Percentiles rank a stretch among this genome's conserved stretches.
These are phyloP conservation scores for Nasturtium officinale DNA, from an alignment of 345 rosid genomes.

Conservation along the genomic window DNA sequence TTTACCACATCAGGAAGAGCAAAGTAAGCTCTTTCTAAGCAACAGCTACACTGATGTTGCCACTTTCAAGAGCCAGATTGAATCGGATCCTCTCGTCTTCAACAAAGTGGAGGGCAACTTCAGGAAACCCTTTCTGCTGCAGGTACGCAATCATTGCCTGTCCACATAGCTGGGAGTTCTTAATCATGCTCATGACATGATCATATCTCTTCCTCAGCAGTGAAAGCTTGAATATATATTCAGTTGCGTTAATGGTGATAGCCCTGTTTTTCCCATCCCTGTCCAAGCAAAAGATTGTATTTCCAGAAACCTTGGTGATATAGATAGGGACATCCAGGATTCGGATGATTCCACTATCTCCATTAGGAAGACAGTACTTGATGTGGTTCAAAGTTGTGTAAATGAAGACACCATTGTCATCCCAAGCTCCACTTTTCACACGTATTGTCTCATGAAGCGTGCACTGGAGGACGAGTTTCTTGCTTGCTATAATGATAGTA, in stretches of 20 bases:
- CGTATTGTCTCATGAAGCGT: slow-evolving; percentile 95
- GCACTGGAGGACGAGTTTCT: slow-evolving; percentile 86
- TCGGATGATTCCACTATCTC: slow-evolving; percentile 84
- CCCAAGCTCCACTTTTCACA: slow-evolving; percentile 98
- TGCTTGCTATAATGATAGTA: slow-evolving; percentile 82
- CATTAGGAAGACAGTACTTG: slow-evolving; percentile 95
- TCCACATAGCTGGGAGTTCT: slow-evolving; percentile 91
- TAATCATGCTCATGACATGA: slow-evolving; percentile 94
- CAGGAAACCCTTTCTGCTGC: slow-evolving; percentile 97
- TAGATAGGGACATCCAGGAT: slow-evolving; percentile 90
- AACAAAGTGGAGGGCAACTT: slow-evolving; percentile 97
- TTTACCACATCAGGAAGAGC: slow-evolving; percentile 50
- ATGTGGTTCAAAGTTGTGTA: slow-evolving; percentile 45
- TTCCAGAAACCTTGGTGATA: slow-evolving; percentile 77
- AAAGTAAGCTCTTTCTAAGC: slow-evolving; percentile 65
- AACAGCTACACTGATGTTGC: slow-evolving; percentile 89
- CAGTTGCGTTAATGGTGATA: slow-evolving; percentile 77
- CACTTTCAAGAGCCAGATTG: slow-evolving; percentile 91
- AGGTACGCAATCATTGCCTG: slow-evolving; percentile 96
- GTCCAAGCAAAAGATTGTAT: slow-evolving; percentile 79
- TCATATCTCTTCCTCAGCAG: slow-evolving; percentile 81
- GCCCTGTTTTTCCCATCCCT: slow-evolving; percentile 81
- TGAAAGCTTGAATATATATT: slow-evolving; percentile 85
- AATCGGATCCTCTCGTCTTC: slow-evolving; percentile 93
- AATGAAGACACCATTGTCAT: slow-evolving; percentile 64